Conservation (phyloP, 768 basidiomycete species). For the Panellus pusillus region DNA sequence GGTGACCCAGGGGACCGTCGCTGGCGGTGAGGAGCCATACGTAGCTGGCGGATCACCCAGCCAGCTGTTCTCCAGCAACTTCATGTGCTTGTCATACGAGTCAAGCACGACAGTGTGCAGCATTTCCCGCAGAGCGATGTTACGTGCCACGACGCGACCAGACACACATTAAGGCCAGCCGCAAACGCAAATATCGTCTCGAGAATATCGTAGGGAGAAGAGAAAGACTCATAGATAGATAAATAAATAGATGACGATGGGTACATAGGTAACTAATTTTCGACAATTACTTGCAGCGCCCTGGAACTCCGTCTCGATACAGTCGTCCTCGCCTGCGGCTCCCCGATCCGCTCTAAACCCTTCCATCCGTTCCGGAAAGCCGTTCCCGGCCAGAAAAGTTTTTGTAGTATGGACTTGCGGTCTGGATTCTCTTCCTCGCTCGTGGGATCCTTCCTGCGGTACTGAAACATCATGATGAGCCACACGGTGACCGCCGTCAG, state of each 20-base stretch:
- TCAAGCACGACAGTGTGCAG: constrained; percentile 2
- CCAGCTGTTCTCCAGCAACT: neutral
- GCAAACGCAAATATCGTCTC: neutral
- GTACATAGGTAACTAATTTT: no score
- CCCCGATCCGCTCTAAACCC: neutral
- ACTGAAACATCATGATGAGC: constrained; percentile 48
- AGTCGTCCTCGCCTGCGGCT: no score
- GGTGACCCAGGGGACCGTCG: neutral
- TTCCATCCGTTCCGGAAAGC: neutral
- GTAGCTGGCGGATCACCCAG: neutral
- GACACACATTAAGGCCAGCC: neutral
- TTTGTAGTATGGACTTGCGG: neutral
- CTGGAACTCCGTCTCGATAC: no score
- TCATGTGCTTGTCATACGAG: neutral
- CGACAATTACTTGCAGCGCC: no score
- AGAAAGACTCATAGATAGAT: no score
- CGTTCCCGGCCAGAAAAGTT: neutral
- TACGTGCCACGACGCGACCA: constrained; percentile 3
- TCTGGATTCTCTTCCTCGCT: no score
- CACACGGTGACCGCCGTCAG: constrained; percentile 47
- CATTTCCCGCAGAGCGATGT: constrained; percentile 1
- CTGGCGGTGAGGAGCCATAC: neutral
- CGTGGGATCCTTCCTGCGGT: constrained; percentile 12
- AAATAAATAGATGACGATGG: no score
- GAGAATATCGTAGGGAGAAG: no score